Percentiles rank a stretch among this genome's conserved stretches.
Conservation (phyloP, 352 stramenopile species). For the Pseudoperonospora humuli region DNA sequence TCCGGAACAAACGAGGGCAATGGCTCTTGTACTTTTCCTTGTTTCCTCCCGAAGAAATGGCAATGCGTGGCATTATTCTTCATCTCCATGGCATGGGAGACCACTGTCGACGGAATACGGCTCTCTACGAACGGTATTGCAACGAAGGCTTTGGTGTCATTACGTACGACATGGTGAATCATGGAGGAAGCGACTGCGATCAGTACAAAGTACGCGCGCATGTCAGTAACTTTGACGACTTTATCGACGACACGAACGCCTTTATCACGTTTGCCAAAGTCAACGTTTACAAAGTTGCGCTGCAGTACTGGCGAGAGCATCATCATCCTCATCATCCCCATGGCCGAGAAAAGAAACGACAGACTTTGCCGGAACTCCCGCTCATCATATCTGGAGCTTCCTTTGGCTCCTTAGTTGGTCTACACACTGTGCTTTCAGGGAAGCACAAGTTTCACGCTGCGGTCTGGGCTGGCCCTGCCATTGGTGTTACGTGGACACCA, state of each 20-base stretch:
- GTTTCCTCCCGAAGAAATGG: slow-evolving; percentile 31
- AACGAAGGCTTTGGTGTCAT: slow-evolving; percentile 44
- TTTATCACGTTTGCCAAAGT: slow-evolving; percentile 33
- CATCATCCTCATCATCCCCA: slow-evolving; percentile 25
- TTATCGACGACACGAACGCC: slow-evolving; percentile 40
- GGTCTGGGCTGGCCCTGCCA: slow-evolving; percentile 26
- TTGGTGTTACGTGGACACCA: slow-evolving; percentile 34
- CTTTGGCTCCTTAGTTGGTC: slow-evolving; percentile 29
- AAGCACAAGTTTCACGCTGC: slow-evolving; percentile 34
- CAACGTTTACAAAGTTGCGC: slow-evolving; percentile 22
- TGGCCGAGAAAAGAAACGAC: slow-evolving; percentile 12
- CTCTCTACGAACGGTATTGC: slow-evolving; percentile 41
- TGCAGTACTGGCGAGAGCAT: slow-evolving; percentile 28
- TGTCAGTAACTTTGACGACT: slow-evolving; percentile 28
- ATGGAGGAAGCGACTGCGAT: slow-evolving; percentile 33
- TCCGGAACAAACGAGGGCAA: slow-evolving; percentile 40
- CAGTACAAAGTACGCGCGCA: slow-evolving; percentile 28
- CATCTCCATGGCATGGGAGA: slow-evolving; percentile 59
- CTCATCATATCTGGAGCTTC: slow-evolving; percentile 35
- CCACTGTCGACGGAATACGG: slow-evolving; percentile 41
- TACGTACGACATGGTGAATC: slow-evolving; percentile 46
- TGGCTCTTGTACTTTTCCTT: slow-evolving; percentile 49
- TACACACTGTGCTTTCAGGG: slow-evolving; percentile 33
- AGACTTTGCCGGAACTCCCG: slow-evolving; percentile 19
- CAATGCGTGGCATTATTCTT: slow-evolving; percentile 42